phyloP scores from a whole-genome alignment of 1,284 basidiomycete species.

The Cutaneotrichosporon sp. region DNA sequence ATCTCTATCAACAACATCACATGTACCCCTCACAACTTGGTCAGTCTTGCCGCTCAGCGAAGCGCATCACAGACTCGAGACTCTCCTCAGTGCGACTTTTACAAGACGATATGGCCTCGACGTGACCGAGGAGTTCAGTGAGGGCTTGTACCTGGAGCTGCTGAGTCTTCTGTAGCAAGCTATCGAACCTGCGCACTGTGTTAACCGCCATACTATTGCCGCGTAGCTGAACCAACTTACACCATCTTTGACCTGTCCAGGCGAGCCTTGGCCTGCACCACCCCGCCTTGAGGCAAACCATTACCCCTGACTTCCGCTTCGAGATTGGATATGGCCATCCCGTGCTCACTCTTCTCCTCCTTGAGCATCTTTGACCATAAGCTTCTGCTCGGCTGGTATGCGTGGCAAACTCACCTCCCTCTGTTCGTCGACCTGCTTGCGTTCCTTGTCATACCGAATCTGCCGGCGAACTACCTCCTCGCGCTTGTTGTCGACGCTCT shows the following conservation, averaged over 20 bases:
- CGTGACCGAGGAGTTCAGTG: constrained; percentile 40
- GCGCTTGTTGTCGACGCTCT: constrained; percentile 54
- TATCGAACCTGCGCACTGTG: constrained; percentile 36
- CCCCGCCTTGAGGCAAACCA: constrained; percentile 41
- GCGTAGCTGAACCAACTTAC: constrained; percentile 30
- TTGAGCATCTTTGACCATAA: constrained; percentile 36
- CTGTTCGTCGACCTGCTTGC: constrained; percentile 71
- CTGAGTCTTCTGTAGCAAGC: constrained; percentile 45
- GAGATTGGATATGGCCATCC: constrained; percentile 37
- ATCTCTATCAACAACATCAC: neutral
- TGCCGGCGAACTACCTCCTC: constrained; percentile 68
- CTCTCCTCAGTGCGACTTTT: constrained; percentile 48
- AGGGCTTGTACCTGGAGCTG: constrained; percentile 41
- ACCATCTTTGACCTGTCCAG: constrained; percentile 44
- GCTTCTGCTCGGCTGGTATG: neutral
- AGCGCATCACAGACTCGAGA: constrained; percentile 39
- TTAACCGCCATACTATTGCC: neutral
- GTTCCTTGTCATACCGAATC: constrained; percentile 50
- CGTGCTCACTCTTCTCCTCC: constrained; percentile 36
- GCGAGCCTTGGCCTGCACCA: constrained; percentile 39
- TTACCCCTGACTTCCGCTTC: constrained; percentile 43
- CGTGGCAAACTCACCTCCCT: constrained; percentile 61
- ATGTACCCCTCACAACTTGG: neutral
- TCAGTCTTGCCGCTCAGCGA: constrained; percentile 43
- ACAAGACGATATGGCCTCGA: constrained; percentile 46